Percentiles rank a stretch among this genome's conserved stretches.
These are phyloP conservation scores for Elsinoe necatrix DNA, from an alignment of 2,329 filamentous ascomycete species.

Conservation along the genomic window DNA sequence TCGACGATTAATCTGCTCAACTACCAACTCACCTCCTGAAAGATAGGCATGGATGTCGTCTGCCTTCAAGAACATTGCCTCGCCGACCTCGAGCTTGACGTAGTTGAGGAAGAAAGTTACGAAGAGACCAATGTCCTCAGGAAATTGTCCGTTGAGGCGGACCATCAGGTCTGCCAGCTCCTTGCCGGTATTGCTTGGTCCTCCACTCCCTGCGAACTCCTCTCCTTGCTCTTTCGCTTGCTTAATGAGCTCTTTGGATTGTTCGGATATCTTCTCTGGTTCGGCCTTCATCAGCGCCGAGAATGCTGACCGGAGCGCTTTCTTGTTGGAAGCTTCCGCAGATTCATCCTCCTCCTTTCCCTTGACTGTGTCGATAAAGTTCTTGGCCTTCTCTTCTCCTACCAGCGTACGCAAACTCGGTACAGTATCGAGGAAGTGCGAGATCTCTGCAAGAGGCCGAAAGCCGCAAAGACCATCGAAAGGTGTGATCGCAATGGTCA, in stretches of 20 bases:
- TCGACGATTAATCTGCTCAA: background rate
- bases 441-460: slow-evolving; percentile 75
- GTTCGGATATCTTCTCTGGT: slow-evolving; percentile 54
- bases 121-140: slow-evolving; percentile 83
- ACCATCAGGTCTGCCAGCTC: slow-evolving; percentile 68
- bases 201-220: slow-evolving; percentile 67
- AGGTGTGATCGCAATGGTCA: slow-evolving; percentile 94
- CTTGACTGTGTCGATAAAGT: slow-evolving; percentile 41
- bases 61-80: slow-evolving; percentile 91
- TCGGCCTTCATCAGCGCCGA: slow-evolving; percentile 71
- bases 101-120: slow-evolving; percentile 97
- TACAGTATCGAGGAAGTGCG: slow-evolving; percentile 67
- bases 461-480: slow-evolving; percentile 97
- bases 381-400: slow-evolving; percentile 39
- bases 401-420: slow-evolving; percentile 42
- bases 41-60: slow-evolving; percentile 97
- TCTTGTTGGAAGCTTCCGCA: slow-evolving; percentile 56
- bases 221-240: slow-evolving; percentile 60
- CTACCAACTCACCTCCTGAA: slow-evolving; percentile 47
- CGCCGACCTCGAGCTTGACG: slow-evolving; percentile 75
- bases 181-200: slow-evolving; percentile 57
- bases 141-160: slow-evolving; percentile 75
- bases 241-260: slow-evolving; percentile 60
- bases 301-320: slow-evolving; percentile 67
- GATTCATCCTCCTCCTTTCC: slow-evolving; percentile 45